Conservation (phyloP, 257 asterid species). For the Rubia yunnanensis region DNA sequence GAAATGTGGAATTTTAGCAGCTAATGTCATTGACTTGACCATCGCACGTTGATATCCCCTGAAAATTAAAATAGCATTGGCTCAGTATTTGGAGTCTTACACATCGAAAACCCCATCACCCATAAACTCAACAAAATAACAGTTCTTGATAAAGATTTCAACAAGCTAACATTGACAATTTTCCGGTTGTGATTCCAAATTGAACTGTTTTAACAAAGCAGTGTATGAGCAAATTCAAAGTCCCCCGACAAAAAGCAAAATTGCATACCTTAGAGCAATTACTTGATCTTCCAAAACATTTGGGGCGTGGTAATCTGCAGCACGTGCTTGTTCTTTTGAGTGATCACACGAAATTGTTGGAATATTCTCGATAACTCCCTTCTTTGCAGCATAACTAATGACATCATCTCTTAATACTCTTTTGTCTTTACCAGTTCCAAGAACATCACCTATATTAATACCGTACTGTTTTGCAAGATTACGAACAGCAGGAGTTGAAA, state of each 20-base stretch:
- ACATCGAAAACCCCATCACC: background rate
- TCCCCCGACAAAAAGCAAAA: background rate
- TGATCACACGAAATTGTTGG: constrained; percentile 14
- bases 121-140: background rate
- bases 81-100: background rate
- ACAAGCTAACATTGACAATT: background rate
- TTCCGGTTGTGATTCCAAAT: background rate
- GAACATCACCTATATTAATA: constrained; percentile 52
- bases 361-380: constrained; percentile 36
- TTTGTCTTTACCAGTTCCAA: constrained; percentile 71
- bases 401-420: constrained; percentile 72
- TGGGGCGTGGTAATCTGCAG: constrained; percentile 19
- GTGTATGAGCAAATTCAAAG: background rate
- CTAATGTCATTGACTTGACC: constrained; percentile 83
- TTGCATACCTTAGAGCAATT: constrained; percentile 54
- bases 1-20: constrained; percentile 93
- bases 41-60: constrained; percentile 98
- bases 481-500: constrained; percentile 81
- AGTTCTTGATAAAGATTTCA: constrained; percentile 1
- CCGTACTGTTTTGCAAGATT: constrained; percentile 64
- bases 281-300: constrained; percentile 45
- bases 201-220: background rate
- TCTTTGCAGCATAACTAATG: constrained; percentile 37
- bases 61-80: constrained; percentile 17
- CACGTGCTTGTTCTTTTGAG: constrained; percentile 18